Evolutionary conservation across 768 basidiomycete species (phyloP).

Genomic region (Asterophora parasitica): DNA sequence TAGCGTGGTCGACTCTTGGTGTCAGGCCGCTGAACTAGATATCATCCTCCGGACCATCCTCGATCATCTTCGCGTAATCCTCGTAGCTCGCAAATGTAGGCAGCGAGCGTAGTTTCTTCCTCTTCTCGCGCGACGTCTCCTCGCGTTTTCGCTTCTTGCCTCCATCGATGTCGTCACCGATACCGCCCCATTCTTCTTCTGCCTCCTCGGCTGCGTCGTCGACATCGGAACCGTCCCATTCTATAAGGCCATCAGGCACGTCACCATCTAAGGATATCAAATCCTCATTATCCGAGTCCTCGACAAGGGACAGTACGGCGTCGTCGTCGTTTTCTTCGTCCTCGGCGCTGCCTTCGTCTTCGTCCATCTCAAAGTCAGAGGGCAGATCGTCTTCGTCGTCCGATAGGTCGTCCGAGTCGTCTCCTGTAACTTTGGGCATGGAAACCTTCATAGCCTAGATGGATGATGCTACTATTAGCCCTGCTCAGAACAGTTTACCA

Average conservation of each 20-base stretch:
- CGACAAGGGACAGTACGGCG: slow-evolving; percentile 50
- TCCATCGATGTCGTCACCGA: slow-evolving; percentile 23
- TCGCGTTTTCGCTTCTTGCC: slow-evolving; percentile 44
- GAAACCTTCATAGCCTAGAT: slow-evolving; percentile 83
- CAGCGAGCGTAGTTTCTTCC: slow-evolving; percentile 64
- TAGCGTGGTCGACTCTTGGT: too few relatives aligned
- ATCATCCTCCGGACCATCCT: slow-evolving; percentile 68
- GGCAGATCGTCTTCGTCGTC: slow-evolving; percentile 29
- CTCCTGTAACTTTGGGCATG: slow-evolving; percentile 60
- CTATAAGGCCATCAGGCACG: slow-evolving; percentile 51
- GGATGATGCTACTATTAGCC: background rate
- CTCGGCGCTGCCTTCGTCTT: slow-evolving; percentile 19
- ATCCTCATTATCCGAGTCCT: slow-evolving; percentile 70
- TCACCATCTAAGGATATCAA: slow-evolving; percentile 55
- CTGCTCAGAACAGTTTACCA: background rate
- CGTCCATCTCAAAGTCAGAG: slow-evolving; percentile 27
- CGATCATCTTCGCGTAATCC: slow-evolving; percentile 81
- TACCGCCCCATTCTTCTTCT: slow-evolving; percentile 55
- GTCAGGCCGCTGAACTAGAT: slow-evolving; percentile 32
- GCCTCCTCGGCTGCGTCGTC: slow-evolving; percentile 24
- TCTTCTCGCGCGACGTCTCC: slow-evolving; percentile 37
- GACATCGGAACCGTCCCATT: slow-evolving; percentile 50
- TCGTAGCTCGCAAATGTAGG: slow-evolving; percentile 87
- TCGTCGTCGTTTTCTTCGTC: slow-evolving; percentile 35
- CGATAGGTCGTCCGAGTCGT: slow-evolving; percentile 36